phyloP scores from a whole-genome alignment of 2,329 filamentous ascomycete genomes.

The Cercospora zeina region DNA sequence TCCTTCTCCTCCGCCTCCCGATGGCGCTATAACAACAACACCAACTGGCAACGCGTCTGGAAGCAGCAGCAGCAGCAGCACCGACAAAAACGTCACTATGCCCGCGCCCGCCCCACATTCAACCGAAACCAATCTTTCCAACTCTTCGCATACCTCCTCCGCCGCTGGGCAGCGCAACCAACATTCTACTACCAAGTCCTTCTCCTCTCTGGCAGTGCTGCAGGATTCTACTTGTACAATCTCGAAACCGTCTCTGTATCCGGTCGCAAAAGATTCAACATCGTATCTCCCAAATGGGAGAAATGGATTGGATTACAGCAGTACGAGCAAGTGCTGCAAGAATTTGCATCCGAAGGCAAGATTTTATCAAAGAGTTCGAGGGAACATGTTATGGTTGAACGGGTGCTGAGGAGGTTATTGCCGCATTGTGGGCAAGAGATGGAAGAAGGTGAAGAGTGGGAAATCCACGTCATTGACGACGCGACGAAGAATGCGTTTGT shows the following conservation, averaged over 20 bases:
- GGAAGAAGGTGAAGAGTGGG: slow-evolving; percentile 61
- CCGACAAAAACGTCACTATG: slow-evolving; percentile 28
- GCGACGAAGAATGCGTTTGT: slow-evolving; percentile 71
- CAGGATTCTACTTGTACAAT: slow-evolving; percentile 66
- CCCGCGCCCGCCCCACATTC: slow-evolving; percentile 32
- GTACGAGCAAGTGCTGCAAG: slow-evolving; percentile 59
- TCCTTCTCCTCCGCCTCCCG: background rate
- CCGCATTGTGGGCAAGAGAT: slow-evolving; percentile 66
- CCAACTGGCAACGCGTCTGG: slow-evolving; percentile 20
- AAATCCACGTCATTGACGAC: slow-evolving; percentile 73
- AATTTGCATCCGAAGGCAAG: slow-evolving; percentile 49
- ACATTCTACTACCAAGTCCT: slow-evolving; percentile 52
- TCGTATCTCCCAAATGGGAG: slow-evolving; percentile 59
- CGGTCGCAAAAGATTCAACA: slow-evolving; percentile 72
- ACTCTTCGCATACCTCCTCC: slow-evolving; percentile 30
- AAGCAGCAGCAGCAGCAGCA: slow-evolving; percentile 16
- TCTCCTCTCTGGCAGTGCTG: slow-evolving; percentile 46
- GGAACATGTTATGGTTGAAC: slow-evolving; percentile 58
- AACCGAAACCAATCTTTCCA: slow-evolving; percentile 39
- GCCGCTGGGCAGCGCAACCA: slow-evolving; percentile 46
- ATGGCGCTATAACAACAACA: background rate
- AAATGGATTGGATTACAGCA: slow-evolving; percentile 55
- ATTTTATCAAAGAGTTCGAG: slow-evolving; percentile 63
- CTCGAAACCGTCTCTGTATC: slow-evolving; percentile 72
- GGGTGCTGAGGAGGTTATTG: slow-evolving; percentile 66